Base-by-base conservation (phyloP, 2,329 filamentous ascomycete genomes). In the Hymenoscyphus fraxineus region DNA sequence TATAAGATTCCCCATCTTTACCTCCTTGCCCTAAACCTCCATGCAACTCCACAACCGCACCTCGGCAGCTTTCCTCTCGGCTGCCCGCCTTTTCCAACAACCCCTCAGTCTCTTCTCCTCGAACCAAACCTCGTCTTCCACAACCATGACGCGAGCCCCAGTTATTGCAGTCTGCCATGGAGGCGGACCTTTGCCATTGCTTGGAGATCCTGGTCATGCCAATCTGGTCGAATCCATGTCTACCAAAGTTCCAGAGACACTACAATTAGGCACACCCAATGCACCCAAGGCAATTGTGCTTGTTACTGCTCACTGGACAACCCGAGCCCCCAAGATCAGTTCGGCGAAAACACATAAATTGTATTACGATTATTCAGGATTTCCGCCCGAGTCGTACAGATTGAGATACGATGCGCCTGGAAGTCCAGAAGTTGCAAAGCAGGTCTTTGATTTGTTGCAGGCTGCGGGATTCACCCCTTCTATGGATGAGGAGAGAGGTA, bases 291-390 rank as follows among this genome's bases (percentile, higher is more conserved):
- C 89, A 1, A 82, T 93, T 16, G 85, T 93, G 0, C 87, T 92
- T 32, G 88, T 93, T 73, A 92, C 89, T 0, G 90, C 89, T 0
- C 90, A 93, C 76, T 93, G 90, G 90, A 87, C 81, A 80, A 0
- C 77, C 77, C 10, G 84, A 82, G 31, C 85, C 9, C 84, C 84
- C 1, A 80, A 78, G 54, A 81, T 88, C 64, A 84, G 82, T 13
- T 83, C 80, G 2, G 80, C 71, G 3, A 70, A 76, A 22, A 78
- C 76, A 31, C 85, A 82, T 63, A 70, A 76, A 1, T 75, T 88
- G 4, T 74, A 80, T 59, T 88, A 85, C 72, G 85, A 88, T 71
- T 88, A 87, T 75, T 80, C 80, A 69, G 83, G 83, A 19, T 87
- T 88, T 70, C 85, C 85, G 0, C 72, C 77, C 10, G 84, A 84